These are phyloP conservation scores for Globomyces sp. DNA, from an alignment of 371 early-diverging fungal genomes.

Conservation along the genomic window DNA sequence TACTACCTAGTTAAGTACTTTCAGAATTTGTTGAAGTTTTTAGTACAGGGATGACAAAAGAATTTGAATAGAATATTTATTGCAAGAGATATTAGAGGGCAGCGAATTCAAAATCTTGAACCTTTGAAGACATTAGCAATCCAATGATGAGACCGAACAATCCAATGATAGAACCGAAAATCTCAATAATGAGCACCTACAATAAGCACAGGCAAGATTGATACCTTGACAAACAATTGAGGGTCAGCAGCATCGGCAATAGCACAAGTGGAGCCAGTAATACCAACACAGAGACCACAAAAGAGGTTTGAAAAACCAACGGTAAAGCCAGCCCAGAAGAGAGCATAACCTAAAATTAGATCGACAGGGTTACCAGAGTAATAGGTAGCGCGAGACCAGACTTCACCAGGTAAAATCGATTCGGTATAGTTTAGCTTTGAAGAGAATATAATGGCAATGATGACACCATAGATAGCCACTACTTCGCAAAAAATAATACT, in stretches of 20 bases:
- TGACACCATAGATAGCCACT: constrained; percentile 97
- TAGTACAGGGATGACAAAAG: too few species aligned
- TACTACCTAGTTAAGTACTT: too few species aligned
- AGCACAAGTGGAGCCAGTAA: constrained; percentile 91
- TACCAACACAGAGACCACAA: constrained; percentile 94
- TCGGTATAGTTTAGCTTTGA: constrained; percentile 60
- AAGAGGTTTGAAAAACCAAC: constrained; percentile 92
- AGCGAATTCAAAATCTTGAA: constrained; percentile 22
- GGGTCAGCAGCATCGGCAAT: constrained; percentile 95
- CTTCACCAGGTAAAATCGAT: constrained; percentile 6
- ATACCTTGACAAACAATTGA: constrained; percentile 88
- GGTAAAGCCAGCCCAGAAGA: constrained; percentile 96
- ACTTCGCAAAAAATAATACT: constrained; percentile 98
- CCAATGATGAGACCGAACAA: constrained; percentile 93
- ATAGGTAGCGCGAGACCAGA: constrained; percentile 47
- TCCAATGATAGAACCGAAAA: constrained; percentile 94
- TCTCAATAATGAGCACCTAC: constrained; percentile 85
- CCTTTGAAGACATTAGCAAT: constrained; percentile 31
- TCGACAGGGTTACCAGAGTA: constrained; percentile 49
- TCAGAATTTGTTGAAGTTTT: too few species aligned
- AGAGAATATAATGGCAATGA: constrained; percentile 95
- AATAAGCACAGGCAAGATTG: neutral
- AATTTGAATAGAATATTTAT: too few species aligned
- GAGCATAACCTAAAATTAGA: constrained; percentile 65
- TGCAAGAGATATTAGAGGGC: neutral